Base-by-base conservation (phyloP, 495 filamentous ascomycete genomes). In the Penicillium antarcticum region DNA sequence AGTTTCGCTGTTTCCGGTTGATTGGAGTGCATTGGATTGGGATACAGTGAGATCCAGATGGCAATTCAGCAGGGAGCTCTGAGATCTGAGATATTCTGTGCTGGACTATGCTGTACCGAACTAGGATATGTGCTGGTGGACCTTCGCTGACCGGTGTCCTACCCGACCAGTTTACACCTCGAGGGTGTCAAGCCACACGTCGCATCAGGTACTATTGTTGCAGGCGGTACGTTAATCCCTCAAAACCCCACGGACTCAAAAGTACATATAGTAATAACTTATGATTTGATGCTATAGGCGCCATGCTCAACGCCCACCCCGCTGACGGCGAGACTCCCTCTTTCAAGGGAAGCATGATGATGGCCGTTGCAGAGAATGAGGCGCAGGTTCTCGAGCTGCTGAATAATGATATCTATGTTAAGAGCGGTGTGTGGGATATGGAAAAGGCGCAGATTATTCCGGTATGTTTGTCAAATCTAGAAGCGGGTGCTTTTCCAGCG, bases 391-490 rank as follows among this genome's bases (percentile, higher is more conserved):
- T 85, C 34, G 74, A 86, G 62, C 57, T 77, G 8, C 60, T 97
- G 40, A 79, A 80, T 65, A 74, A 83, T 11, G 92, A 97, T 64
- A 74, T 90, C 6, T 96, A 96, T 60, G 70, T 73, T 14, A 70
- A 61, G 45, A 66, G 54, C n/a, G 86, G 81, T 0, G 88, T 97
- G 12, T 96, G 92, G 92, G 89, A 96, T 78, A 72, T 85, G 53
- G 80, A 86, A 14, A 91, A 88, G 62, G 85, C 87, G 34, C 68
- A 77, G 58, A 68, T 79, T 47, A 65, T 73, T 61, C 74, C 74
- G 53, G 75, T 77, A 62, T 55, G 69, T 67, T 43, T 5, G 2
- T 13, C n/a, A 7, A 31, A 10, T 33, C 12, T 24, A 9, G 29
- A 26, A 21, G 29, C 9, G 26, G 8, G 24, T 4, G 8, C 4